phyloP scores from a whole-genome alignment of 1,284 basidiomycete genomes.

The Leccinum glutinopallens region DNA sequence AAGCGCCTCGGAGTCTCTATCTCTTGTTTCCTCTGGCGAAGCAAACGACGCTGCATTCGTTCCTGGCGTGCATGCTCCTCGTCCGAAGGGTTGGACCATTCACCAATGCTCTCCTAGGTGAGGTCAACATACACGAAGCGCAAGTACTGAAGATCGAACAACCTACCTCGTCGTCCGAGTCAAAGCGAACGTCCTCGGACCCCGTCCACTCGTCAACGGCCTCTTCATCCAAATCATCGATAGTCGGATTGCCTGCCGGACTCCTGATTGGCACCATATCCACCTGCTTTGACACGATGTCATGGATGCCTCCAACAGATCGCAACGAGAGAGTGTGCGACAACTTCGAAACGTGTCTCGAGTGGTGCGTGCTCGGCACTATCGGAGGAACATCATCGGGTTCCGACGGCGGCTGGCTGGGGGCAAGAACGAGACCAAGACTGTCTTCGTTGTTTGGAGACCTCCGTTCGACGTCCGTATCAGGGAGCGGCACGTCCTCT shows the following conservation, averaged over 20 bases:
- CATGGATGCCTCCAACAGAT: slow-evolving; percentile 56
- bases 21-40: slow-evolving; percentile 49
- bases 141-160: slow-evolving; percentile 20
- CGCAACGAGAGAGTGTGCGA: slow-evolving; percentile 66
- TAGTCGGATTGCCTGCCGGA: slow-evolving; percentile 32
- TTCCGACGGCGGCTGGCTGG: slow-evolving; percentile 23
- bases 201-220: slow-evolving; percentile 78
- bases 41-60: slow-evolving; percentile 60
- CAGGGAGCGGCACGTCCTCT: slow-evolving; percentile 37
- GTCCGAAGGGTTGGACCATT: slow-evolving; percentile 88
- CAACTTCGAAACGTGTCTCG: slow-evolving; percentile 68
- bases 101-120: slow-evolving; percentile 70
- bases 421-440: slow-evolving; percentile 15
- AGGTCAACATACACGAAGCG: slow-evolving; percentile 14
- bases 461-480: slow-evolving; percentile 32
- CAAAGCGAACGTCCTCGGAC: slow-evolving; percentile 63
- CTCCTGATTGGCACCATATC: slow-evolving; percentile 35
- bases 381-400: slow-evolving; percentile 46
- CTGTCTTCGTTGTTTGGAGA: slow-evolving; percentile 31
- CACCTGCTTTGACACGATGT: slow-evolving; percentile 32
- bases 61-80: slow-evolving; percentile 75
- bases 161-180: slow-evolving; percentile 64
- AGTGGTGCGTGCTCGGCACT: slow-evolving; percentile 58
- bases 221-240: slow-evolving; percentile 47
- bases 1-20: slow-evolving; percentile 62